These are phyloP conservation scores for Alternaria alternata DNA, from an alignment of 2,329 filamentous ascomycete genomes.

Conservation along the genomic window DNA sequence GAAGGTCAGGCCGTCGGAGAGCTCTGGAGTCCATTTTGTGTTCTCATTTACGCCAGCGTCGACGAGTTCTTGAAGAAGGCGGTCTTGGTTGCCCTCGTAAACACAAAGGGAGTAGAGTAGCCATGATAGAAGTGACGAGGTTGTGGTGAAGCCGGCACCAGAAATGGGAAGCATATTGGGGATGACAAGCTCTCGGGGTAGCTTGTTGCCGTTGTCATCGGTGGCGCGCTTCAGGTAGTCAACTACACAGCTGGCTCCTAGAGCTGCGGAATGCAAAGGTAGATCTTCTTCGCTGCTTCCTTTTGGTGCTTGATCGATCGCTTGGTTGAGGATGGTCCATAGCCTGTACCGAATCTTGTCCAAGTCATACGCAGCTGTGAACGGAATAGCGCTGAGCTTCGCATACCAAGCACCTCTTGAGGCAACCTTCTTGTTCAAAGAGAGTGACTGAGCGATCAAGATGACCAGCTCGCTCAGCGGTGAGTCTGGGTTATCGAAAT, in stretches of 20 bases:
- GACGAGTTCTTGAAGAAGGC: constrained; percentile 30
- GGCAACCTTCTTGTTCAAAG: constrained; percentile 22
- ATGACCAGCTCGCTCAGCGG: constrained; percentile 17
- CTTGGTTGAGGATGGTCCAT: constrained; percentile 12
- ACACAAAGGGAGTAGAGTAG: constrained; percentile 27
- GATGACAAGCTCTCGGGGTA: constrained; percentile 24
- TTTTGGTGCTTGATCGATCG: constrained; percentile 18
- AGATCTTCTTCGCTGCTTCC: constrained; percentile 21
- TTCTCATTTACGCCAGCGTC: constrained; percentile 27
- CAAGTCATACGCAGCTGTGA: constrained; percentile 15
- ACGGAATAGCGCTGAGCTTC: constrained; percentile 15
- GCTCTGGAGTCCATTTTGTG: constrained; percentile 29
- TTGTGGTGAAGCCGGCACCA: constrained; percentile 32
- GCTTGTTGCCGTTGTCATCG: constrained; percentile 33
- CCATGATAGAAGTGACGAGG: constrained; percentile 33
- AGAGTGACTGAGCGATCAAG: constrained; percentile 18
- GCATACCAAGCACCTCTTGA: constrained; percentile 22
- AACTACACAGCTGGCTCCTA: constrained; percentile 42
- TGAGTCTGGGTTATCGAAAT: constrained; percentile 18
- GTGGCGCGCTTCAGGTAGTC: constrained; percentile 31
- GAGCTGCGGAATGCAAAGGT: constrained; percentile 47
- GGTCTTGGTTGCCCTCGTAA: constrained; percentile 30
- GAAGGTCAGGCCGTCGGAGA: constrained; percentile 26
- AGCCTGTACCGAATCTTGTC: constrained; percentile 12
- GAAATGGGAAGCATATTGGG: constrained; percentile 19